Evolutionary conservation across 768 basidiomycete species (phyloP), one percentile per base, ranked within the genome.

Genomic region (Dictyophora rubrovolvata): DNA sequence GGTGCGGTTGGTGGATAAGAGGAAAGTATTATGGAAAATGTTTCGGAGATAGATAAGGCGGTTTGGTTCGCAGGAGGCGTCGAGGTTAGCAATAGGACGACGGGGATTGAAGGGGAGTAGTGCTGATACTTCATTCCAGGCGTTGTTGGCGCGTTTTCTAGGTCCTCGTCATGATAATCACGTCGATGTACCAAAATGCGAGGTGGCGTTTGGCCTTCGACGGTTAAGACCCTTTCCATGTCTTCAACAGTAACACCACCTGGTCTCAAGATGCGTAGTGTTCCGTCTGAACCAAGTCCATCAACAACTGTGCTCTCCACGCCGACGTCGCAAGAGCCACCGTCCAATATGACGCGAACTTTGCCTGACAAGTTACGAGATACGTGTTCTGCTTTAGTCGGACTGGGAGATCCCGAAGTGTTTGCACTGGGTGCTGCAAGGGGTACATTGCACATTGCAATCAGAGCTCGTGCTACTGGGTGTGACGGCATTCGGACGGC

Each of bases 41-140:
- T 51, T 21, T 59, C 57, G 22, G 57, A 48, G 12, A 52, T 21
- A 14, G 57, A 18, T 18, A n/a, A 28, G 42, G 57, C 35, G 11
- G 4, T 56, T 42, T 36, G 37, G 20, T 51, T 56, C 3, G 55
- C 52, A 12, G 78, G 76, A 48, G 66, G 61, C n/a, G 78, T 72
- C 5, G 71, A 64, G 2, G 83, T 81, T 62, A 79, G 77, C 42
- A 93, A 73, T 6, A 98, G 79, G 20, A 80, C 81, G 33, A 97
- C 89, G 1, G 93, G 92, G 4, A 93, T 85, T 1, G 85, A 75
- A 1, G 96, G 96, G 21, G 94, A 88, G 69, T 99, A 99, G 72
- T 99, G 96, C 54, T 87, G 82, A 70, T 99, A 99, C 73, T 99
- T 99, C 94, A 97, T 96, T 34, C 96, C 96, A 1, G 96, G 96